Percentiles rank a stretch among this genome's conserved stretches.
Conservation (phyloP, 257 asterid species). For the Pogostemon cablin region DNA sequence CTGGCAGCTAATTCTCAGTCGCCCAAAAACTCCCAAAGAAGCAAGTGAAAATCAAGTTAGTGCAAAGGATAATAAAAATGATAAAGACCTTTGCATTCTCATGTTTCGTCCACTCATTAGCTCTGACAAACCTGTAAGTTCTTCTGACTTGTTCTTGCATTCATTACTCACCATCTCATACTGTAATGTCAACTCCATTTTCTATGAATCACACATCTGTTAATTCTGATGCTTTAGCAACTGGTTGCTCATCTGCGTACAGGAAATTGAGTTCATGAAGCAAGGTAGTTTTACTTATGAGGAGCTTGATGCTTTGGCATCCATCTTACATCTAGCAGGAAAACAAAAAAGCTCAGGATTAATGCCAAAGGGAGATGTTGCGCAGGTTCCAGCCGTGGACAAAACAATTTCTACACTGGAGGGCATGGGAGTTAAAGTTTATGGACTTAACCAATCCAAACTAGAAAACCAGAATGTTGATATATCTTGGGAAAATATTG, state of each 20-base stretch:
- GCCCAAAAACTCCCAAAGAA: conserved; percentile 51
- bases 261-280: conserved; percentile 95
- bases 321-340: conserved; percentile 67
- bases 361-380: conserved; percentile 50
- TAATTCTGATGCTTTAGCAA: conserved; percentile 24
- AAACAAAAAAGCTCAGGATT: conserved; percentile 49
- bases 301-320: conserved; percentile 86
- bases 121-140: conserved; percentile 81
- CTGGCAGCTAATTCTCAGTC: conserved; percentile 85
- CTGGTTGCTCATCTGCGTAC: conserved; percentile 32
- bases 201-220: neutral
- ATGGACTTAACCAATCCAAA: conserved; percentile 62
- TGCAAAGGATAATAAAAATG: conserved; percentile 43
- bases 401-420: conserved; percentile 70
- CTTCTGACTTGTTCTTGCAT: conserved; percentile 27
- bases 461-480: conserved; percentile 47
- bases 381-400: conserved; percentile 46
- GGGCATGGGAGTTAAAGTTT: conserved; percentile 84
- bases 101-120: conserved; percentile 84
- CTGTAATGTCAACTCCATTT: conserved; percentile 6
- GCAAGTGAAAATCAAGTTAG: conserved; percentile 43
- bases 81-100: conserved; percentile 72
- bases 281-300: conserved; percentile 71
- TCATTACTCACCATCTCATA: conserved; percentile 11
- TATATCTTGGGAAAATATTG: conserved; percentile 92